Conservation (phyloP, 192 early-diverging fungal genomes). For the Linnemannia elongata region DNA sequence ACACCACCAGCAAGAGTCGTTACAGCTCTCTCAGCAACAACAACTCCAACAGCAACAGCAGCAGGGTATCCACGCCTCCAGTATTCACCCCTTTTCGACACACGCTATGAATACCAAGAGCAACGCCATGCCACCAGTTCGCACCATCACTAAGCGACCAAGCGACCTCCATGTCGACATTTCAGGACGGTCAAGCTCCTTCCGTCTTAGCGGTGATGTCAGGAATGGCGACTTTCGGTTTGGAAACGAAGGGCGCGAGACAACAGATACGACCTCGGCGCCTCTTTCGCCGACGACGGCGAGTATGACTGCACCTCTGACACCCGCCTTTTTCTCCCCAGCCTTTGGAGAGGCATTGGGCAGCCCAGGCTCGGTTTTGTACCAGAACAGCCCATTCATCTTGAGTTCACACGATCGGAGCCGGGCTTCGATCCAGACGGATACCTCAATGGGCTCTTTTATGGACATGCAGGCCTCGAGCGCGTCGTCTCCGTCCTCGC, state of each 20-base stretch:
- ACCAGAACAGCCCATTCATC: conserved; percentile 49
- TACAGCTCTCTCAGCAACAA: conserved; percentile 18
- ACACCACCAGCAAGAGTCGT: conserved; percentile 28
- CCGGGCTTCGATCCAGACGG: conserved; percentile 45
- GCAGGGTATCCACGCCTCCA: conserved; percentile 21
- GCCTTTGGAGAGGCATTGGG: conserved; percentile 73
- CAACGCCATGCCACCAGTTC: conserved; percentile 13
- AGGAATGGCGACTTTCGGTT: conserved; percentile 51
- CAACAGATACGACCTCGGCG: conserved; percentile 14
- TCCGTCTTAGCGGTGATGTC: conserved; percentile 44
- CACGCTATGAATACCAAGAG: conserved; percentile 11
- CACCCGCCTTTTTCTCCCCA: conserved; percentile 82
- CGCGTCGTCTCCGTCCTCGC: conserved; percentile 53
- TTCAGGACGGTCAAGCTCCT: conserved; percentile 48
- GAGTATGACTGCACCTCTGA: conserved; percentile 60
- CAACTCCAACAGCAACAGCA: conserved; percentile 44
- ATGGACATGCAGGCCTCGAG: conserved; percentile 50
- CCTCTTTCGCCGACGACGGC: conserved; percentile 40
- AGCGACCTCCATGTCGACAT: conserved; percentile 54
- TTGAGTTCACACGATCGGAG: conserved; percentile 54
- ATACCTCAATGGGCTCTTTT: conserved; percentile 50
- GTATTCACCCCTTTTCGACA: conserved; percentile 38
- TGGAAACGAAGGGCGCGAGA: conserved; percentile 32
- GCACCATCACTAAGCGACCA: conserved; percentile 45
- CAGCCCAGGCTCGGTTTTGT: conserved; percentile 40